Evolutionary conservation across 306 rosid species (phyloP), one percentile per base, ranked within the genome.

Genomic region (Luffa acutangula): DNA sequence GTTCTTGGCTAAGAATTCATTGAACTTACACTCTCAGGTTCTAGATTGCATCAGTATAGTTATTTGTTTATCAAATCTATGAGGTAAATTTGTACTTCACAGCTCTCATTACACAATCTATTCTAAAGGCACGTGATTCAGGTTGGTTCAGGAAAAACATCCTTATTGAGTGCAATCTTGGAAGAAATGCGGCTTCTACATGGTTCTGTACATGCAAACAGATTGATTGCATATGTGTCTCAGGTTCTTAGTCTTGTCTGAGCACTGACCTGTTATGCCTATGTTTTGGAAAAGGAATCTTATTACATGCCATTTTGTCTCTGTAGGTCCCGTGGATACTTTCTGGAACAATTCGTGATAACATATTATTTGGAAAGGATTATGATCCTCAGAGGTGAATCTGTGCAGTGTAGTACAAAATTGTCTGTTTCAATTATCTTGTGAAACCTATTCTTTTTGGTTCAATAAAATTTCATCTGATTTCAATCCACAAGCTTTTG

Each of bases 111-210:
- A 14, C 42, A 49, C 56, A 73, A 33, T 46, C 60, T 49, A 46
- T 49, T 73, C 60, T 49, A 31, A 73, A 49, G 21, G 59, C 39
- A 73, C 49, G 59, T 31, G 45, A 49, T 78, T 87, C 90, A 94
- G 98, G 97, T 94, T 89, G 98, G 98, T 80, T 94, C 98, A 21
- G 97, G 98, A 63, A 94, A 94, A 86, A 92, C 98, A 76, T 94
- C 97, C 79, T 77, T 94, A 73, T 66, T 94, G 77, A 86, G 87
- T 89, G 89, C 96, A 67, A 84, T 94, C 81, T 89, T 94, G 75
- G 90, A 93, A 82, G 98, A 94, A 84, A 88, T 85, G 90, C 83
- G 43, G 71, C 89, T 88, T 75, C 86, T 84, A 48, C 84, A 73
- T 82, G 98, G 98, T 82, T 92, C 87, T 79, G 69, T 92, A 52